Conservation (phyloP, 164 flowering plant species). For the Warburgia ugandensis region DNA sequence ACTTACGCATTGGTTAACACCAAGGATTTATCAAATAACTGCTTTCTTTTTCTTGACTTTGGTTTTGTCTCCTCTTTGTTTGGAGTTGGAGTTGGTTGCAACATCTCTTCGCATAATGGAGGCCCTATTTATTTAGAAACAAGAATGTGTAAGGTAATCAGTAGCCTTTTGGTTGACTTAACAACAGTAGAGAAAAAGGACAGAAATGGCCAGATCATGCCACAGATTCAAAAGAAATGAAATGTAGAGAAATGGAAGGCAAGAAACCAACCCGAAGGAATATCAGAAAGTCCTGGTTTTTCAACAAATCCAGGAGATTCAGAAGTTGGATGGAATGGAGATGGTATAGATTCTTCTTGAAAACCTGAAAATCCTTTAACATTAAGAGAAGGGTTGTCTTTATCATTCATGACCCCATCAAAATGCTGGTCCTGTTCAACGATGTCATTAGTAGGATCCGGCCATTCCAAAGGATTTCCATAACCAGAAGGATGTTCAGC, state of each 20-base stretch:
- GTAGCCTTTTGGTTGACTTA: too few species aligned
- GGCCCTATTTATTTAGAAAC: conserved; percentile 24
- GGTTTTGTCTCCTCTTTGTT: conserved; percentile 29
- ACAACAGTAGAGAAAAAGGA: conserved; percentile 2
- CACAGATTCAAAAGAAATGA: neutral
- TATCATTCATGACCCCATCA: conserved; percentile 23
- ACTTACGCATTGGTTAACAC: conserved; percentile 66
- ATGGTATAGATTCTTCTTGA: conserved; percentile 24
- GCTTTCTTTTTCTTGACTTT: conserved; percentile 48
- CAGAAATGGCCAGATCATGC: neutral
- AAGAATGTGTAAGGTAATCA: too few species aligned
- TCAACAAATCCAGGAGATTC: conserved; percentile 25
- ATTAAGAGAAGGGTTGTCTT: conserved; percentile 33
- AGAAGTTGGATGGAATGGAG: conserved; percentile 20
- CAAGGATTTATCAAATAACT: conserved; percentile 32
- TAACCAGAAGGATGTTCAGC: conserved; percentile 22
- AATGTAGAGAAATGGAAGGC: conserved; percentile 1
- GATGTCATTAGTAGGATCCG: conserved; percentile 4
- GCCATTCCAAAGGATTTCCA: conserved; percentile 19
- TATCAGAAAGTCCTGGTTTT: conserved; percentile 16
- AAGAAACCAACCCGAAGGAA: conserved; percentile 37
- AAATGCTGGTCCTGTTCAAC: conserved; percentile 17
- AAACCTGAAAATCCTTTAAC: conserved; percentile 23
- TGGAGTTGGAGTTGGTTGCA: conserved; percentile 60
- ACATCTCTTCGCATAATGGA: conserved; percentile 31